phyloP scores from a whole-genome alignment of 148 eudicot species.

The Rhododendron henanense region DNA sequence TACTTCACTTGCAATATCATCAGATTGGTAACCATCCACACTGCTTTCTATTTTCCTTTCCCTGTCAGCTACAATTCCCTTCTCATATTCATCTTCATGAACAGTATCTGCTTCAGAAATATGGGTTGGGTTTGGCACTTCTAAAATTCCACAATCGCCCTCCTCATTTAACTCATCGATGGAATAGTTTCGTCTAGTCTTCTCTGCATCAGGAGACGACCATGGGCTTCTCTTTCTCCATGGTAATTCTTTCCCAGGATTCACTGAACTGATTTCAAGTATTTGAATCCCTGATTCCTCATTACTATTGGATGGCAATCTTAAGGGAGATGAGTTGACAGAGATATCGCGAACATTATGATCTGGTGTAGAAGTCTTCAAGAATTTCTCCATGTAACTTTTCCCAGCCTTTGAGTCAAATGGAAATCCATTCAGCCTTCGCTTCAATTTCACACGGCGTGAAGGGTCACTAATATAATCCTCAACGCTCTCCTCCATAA shows the following conservation, averaged over 20 bases:
- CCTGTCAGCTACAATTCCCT: conserved; percentile 34
- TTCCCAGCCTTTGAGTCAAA: conserved; percentile 47
- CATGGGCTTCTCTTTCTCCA: conserved; percentile 33
- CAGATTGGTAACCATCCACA: conserved; percentile 44
- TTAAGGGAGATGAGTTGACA: conserved; percentile 33
- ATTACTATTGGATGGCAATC: conserved; percentile 25
- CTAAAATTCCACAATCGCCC: conserved; percentile 17
- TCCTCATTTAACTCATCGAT: conserved; percentile 29
- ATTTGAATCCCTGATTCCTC: conserved; percentile 48
- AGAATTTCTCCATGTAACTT: conserved; percentile 84
- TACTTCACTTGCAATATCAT: conserved; percentile 69
- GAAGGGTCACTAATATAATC: conserved; percentile 65
- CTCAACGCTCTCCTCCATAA: conserved; percentile 83
- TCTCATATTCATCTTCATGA: conserved; percentile 30
- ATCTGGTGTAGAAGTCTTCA: conserved; percentile 54
- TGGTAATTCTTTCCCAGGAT: conserved; percentile 39
- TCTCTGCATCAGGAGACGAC: conserved; percentile 37
- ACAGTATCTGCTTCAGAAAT: conserved; percentile 20
- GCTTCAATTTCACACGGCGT: conserved; percentile 78
- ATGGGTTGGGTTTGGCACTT: conserved; percentile 16
- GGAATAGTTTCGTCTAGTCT: conserved; percentile 27
- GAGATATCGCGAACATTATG: conserved; percentile 55
- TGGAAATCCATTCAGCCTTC: conserved; percentile 71
- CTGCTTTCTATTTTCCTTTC: conserved; percentile 40
- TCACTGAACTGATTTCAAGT: conserved; percentile 40